These are phyloP conservation scores for Circinella minor DNA, from an alignment of 371 early-diverging fungal species.

Conservation along the genomic window DNA sequence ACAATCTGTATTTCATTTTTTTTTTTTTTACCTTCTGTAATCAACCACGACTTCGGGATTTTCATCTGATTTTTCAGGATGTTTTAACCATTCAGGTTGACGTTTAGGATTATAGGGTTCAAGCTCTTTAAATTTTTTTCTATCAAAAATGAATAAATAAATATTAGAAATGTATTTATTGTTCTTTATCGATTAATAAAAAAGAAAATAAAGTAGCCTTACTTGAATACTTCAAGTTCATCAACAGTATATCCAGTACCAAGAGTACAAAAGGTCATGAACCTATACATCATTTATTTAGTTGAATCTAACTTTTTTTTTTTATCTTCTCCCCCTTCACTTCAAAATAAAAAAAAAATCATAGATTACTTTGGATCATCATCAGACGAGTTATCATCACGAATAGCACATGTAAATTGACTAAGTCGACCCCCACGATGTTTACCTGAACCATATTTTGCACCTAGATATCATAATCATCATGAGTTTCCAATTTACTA, in stretches of 20 bases:
- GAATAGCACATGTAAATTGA: slow-evolving; percentile 71
- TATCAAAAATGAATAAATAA: background rate
- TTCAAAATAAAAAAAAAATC: background rate
- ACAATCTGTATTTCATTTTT: background rate
- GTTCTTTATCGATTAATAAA: background rate
- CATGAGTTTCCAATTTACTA: background rate
- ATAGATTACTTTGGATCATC: slow-evolving; percentile 7
- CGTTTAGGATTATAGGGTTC: slow-evolving; percentile 44
- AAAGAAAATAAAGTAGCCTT: slow-evolving; percentile 13
- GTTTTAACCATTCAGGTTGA: slow-evolving; percentile 64
- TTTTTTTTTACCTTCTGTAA: slow-evolving; percentile 45
- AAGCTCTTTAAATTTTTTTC: slow-evolving; percentile 22
- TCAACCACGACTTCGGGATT: slow-evolving; percentile 70
- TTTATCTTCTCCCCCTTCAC: too few relatives aligned
- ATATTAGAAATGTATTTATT: background rate
- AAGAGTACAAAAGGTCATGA: slow-evolving; percentile 68
- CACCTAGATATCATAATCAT: slow-evolving; percentile 31
- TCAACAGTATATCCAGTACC: slow-evolving; percentile 72
- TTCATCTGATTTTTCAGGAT: slow-evolving; percentile 62
- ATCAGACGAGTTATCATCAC: slow-evolving; percentile 52
- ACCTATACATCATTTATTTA: slow-evolving; percentile 29
- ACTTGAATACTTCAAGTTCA: slow-evolving; percentile 54
- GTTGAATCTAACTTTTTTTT: too few relatives aligned
- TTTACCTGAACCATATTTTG: slow-evolving; percentile 66
- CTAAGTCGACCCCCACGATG: slow-evolving; percentile 60